These are phyloP conservation scores for Trichosporon inkin DNA, from an alignment of 1,284 basidiomycete genomes.

Conservation along the genomic window DNA sequence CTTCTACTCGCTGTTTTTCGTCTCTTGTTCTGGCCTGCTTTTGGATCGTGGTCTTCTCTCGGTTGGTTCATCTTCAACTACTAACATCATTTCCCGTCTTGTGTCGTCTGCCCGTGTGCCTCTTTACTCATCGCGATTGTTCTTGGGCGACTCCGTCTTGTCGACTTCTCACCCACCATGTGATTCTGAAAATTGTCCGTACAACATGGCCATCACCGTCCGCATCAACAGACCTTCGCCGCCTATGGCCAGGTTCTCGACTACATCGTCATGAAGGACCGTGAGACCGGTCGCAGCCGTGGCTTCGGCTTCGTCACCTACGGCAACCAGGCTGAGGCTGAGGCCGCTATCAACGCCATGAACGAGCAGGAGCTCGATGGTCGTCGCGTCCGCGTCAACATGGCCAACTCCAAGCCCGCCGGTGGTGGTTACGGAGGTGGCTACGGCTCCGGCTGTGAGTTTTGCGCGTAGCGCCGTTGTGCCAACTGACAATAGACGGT, in stretches of 20 bases:
- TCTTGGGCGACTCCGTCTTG: background rate
- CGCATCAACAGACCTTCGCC: constrained; percentile 43
- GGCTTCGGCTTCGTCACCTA: constrained; percentile 95
- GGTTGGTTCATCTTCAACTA: background rate
- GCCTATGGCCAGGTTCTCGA: constrained; percentile 49
- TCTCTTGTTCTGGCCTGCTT: constrained; percentile 11
- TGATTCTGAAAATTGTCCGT: constrained; percentile 9
- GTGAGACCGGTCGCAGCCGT: constrained; percentile 91
- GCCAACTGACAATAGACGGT: constrained; percentile 22
- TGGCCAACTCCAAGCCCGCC: constrained; percentile 78
- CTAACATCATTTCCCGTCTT: background rate
- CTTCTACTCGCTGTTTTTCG: background rate
- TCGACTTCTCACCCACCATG: background rate
- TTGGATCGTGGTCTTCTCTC: constrained; percentile 2
- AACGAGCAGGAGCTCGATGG: constrained; percentile 95
- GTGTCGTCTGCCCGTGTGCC: constrained; percentile 18
- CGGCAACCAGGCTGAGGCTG: constrained; percentile 62
- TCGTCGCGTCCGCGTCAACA: constrained; percentile 81
- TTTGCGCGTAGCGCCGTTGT: background rate
- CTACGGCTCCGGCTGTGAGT: constrained; percentile 46
- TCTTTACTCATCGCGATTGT: constrained; percentile 8
- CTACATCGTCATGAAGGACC: constrained; percentile 95
- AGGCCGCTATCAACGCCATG: constrained; percentile 69
- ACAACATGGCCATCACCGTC: constrained; percentile 3
- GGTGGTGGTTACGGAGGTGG: constrained; percentile 53